A percentile compares a stretch with the other conserved stretches of the same genome.
Evolutionary conservation across 169 alveolate species (phyloP).

Genomic region (Eimeria tenella): DNA sequence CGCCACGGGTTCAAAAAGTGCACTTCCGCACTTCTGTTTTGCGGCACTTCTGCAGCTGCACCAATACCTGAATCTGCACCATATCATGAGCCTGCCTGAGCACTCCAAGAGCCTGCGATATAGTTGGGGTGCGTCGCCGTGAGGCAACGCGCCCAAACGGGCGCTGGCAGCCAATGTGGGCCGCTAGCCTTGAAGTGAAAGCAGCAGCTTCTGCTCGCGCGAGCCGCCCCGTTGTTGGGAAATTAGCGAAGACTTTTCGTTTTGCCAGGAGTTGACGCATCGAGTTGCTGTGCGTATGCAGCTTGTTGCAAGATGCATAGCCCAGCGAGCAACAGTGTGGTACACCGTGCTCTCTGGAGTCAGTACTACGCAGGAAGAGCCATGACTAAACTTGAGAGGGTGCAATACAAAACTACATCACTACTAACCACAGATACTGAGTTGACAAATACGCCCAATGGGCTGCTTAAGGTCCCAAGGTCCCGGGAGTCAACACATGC

Average conservation of each 20-base stretch:
- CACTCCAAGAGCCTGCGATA: slow-evolving; percentile 76
- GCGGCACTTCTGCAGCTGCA: slow-evolving; percentile 72
- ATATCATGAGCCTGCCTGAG: slow-evolving; percentile 74
- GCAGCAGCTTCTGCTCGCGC: slow-evolving; percentile 65
- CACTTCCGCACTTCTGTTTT: slow-evolving; percentile 9
- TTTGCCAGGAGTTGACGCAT: slow-evolving; percentile 41
- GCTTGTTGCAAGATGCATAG: slow-evolving; percentile 63
- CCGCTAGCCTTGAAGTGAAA: slow-evolving; percentile 62
- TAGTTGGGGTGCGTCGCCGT: slow-evolving; percentile 64
- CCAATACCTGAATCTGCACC: slow-evolving; percentile 69
- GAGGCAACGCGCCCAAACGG: slow-evolving; percentile 62
- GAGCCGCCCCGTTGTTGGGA: slow-evolving; percentile 60
- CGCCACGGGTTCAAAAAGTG: slow-evolving; percentile 39
- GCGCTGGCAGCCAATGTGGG: slow-evolving; percentile 53
- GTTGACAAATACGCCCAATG: slow-evolving; percentile 45
- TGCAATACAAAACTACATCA: not conserved
- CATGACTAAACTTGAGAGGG: slow-evolving; percentile 35
- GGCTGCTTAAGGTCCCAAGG: slow-evolving; percentile 36
- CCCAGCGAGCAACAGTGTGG: slow-evolving; percentile 24
- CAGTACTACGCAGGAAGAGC: slow-evolving; percentile 33
- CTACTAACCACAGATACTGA: not conserved
- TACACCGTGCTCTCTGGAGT: slow-evolving; percentile 41
- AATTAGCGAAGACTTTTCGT: slow-evolving; percentile 30
- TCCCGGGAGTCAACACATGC: slow-evolving; percentile 12
- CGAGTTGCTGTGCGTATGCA: slow-evolving; percentile 37